Evolutionary conservation across 2,329 filamentous ascomycete genomes (phyloP).

Genomic region (Colletotrichum truncatum): DNA sequence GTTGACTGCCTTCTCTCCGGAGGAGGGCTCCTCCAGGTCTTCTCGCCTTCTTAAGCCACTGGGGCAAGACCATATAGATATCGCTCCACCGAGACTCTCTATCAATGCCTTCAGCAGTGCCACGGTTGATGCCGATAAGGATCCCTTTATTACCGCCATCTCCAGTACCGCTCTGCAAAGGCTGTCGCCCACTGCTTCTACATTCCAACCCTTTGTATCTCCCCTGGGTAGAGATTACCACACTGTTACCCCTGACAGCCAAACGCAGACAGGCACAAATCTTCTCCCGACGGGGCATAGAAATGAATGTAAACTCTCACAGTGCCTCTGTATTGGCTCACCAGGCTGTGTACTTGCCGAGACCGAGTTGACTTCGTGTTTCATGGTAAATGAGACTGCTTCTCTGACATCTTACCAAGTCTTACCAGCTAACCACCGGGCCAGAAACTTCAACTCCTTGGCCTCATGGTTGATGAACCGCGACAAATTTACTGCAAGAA

Average conservation of each 20-base stretch:
- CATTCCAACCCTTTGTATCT: conserved; percentile 63
- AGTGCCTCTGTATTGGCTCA: conserved; percentile 18
- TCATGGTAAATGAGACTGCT: conserved; percentile 53
- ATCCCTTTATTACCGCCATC: conserved; percentile 63
- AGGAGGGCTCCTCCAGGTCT: conserved; percentile 59
- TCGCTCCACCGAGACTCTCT: conserved; percentile 37
- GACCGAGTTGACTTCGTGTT: conserved; percentile 51
- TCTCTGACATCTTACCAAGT: not conserved
- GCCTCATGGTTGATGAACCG: conserved; percentile 45
- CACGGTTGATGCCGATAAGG: conserved; percentile 48
- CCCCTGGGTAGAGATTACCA: conserved; percentile 16
- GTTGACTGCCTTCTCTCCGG: conserved; percentile 71
- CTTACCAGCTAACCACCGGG: not conserved
- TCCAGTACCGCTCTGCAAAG: conserved; percentile 47
- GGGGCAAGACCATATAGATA: conserved; percentile 40
- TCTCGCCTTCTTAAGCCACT: conserved; percentile 46
- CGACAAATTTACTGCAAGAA: conserved; percentile 42
- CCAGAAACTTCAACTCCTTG: conserved; percentile 38
- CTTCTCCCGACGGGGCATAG: not conserved
- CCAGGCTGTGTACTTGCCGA: conserved; percentile 30
- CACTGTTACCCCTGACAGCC: not conserved
- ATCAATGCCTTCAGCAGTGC: conserved; percentile 36
- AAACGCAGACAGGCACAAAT: not conserved
- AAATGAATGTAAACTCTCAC: conserved; percentile 1
- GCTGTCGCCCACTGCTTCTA: conserved; percentile 71